Percentiles rank a stretch among this genome's conserved stretches.
Conservation (phyloP, 352 stramenopile species). For the Globisporangium echinulatum region DNA sequence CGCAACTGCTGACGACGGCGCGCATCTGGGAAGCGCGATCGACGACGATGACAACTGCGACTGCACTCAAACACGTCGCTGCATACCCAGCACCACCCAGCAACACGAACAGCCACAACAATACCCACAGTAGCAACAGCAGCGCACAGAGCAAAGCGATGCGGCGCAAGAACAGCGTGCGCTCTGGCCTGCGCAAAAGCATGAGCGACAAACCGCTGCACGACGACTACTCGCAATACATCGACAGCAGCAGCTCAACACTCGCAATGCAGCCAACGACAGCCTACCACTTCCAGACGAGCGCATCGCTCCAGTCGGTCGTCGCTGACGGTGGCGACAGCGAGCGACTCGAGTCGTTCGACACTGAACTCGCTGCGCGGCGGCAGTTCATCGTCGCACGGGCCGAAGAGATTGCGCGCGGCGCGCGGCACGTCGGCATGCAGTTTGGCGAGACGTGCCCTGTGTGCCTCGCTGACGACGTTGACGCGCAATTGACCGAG, state of each 20-base stretch:
- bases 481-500: conserved; percentile 58
- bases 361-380: conserved; percentile 18
- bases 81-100: conserved; percentile 1
- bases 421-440: conserved; percentile 61
- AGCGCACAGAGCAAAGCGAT: conserved; percentile 8
- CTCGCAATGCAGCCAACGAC: background rate
- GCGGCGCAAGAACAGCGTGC: conserved; percentile 22
- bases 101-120: background rate
- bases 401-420: conserved; percentile 54
- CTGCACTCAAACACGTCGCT: conserved; percentile 4
- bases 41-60: conserved; percentile 1
- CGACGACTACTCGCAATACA: conserved; percentile 1
- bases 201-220: conserved; percentile 23
- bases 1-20: background rate
- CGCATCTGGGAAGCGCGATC: conserved; percentile 7
- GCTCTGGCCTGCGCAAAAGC: conserved; percentile 20
- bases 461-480: conserved; percentile 64
- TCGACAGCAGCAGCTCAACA: conserved; percentile 2
- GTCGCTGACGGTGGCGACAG: conserved; percentile 19
- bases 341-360: conserved; percentile 13
- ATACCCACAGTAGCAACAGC: background rate
- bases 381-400: conserved; percentile 40
- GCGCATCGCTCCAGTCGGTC: conserved; percentile 29
- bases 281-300: conserved; percentile 15
- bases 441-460: conserved; percentile 57